Base-by-base conservation (phyloP, 2,329 filamentous ascomycete genomes). In the Diplodia seriata region DNA sequence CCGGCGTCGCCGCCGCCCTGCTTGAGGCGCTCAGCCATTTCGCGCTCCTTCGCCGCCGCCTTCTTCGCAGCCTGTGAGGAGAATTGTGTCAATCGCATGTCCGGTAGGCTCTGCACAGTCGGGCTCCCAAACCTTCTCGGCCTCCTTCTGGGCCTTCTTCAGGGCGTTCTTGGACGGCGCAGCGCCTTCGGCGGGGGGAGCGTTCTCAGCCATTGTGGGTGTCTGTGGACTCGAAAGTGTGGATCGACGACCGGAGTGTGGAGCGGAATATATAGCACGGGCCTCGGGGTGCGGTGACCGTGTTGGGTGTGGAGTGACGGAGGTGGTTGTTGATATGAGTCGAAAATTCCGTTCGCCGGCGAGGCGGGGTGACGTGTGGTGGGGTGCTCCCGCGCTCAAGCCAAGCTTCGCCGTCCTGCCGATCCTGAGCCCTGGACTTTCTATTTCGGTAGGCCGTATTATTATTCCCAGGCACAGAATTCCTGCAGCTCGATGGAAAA, bases 1-100 rank as follows among this genome's bases (percentile, higher is more conserved):
- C 87, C 86, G 40, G 88, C 89, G 70, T 89, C 88, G 69, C 88
- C 87, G 53, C 87, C 87, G 70, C 91, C 90, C 76, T 91, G 79
- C 71, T 79, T 78, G 54, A 73, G 70, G 67, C 76, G 76, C 26
- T 78, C 76, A 47, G 81, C 81, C 59, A 82, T 90, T 75, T 91
- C 89, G 54, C 75, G 75, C 51, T 77, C 77, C 73, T 78, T 76
- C 50, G 77, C 76, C 53, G 76, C 77, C 51, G 76, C 77, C 70
- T 80, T 80, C 72, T 80, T 80, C 69, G 78, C 78, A 47, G 78
- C 78, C 78, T 80, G 68, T 29, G 63, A 14, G 11, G 18, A 1
- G n/a, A 9, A 23, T 36, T 54, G 40, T 51, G 68, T 74, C 33
- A 75, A 69, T 53, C 51, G 14, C 61, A 23, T 68, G 31, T 61